Conservation (phyloP, 306 rosid species). For the Casuarina glauca region DNA sequence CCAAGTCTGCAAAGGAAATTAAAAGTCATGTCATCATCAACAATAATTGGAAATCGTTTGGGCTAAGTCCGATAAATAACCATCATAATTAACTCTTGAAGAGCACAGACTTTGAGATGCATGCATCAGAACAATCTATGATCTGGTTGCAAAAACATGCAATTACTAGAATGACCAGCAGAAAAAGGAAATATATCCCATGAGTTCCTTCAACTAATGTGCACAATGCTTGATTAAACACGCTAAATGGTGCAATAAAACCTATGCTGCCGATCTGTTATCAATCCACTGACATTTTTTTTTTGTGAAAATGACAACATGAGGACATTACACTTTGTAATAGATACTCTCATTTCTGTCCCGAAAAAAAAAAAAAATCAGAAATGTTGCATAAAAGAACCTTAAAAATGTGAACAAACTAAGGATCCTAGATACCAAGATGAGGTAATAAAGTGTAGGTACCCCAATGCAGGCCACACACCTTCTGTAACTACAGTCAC, state of each 20-base stretch:
- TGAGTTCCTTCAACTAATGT: neutral
- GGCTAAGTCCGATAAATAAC: slow-evolving; percentile 18
- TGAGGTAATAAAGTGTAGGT: neutral
- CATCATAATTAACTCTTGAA: neutral
- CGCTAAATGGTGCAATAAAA: neutral
- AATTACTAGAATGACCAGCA: neutral
- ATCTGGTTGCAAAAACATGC: neutral
- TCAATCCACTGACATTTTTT: neutral
- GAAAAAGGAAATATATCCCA: neutral
- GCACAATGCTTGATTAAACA: neutral
- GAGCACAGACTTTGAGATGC: neutral
- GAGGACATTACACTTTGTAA: neutral
- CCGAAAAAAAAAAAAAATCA: neutral
- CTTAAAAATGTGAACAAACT: neutral
- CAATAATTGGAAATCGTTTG: slow-evolving; percentile 7
- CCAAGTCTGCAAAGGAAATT: slow-evolving; percentile 69
- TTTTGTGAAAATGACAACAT: neutral
- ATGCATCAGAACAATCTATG: neutral
- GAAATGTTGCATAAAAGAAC: neutral
- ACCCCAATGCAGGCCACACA: neutral
- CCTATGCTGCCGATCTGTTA: neutral
- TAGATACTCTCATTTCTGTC: neutral
- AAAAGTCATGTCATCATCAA: slow-evolving; percentile 27
- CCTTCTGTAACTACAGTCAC: neutral
- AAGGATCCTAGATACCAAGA: neutral